phyloP scores from a whole-genome alignment of 345 rosid species.

The Hypericum androsaemum region DNA sequence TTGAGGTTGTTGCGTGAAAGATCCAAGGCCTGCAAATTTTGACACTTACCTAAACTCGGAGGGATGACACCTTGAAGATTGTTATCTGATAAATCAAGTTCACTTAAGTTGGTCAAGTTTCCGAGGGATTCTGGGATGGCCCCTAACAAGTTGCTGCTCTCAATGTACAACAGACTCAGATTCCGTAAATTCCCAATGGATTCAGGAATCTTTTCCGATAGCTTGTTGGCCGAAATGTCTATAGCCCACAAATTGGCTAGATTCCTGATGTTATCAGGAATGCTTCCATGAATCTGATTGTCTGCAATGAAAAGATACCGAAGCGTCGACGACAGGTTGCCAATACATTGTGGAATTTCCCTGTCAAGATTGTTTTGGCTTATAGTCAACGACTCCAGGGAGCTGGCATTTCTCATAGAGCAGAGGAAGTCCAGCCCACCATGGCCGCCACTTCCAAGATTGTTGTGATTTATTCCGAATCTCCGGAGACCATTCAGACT shows the following conservation, averaged over 20 bases:
- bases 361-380: neutral
- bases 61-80: constrained; percentile 16
- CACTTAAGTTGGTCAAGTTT: neutral
- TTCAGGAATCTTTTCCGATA: too few species aligned
- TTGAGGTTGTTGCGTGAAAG: constrained; percentile 14
- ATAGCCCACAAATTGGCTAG: constrained; percentile 2
- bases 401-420: neutral
- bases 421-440: constrained; percentile 1
- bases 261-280: neutral
- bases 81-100: neutral
- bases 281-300: constrained; percentile 4
- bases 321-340: neutral
- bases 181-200: too few species aligned
- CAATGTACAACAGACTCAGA: too few species aligned
- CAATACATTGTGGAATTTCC: neutral
- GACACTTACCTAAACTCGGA: constrained; percentile 5
- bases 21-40: neutral
- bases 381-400: neutral
- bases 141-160: too few species aligned
- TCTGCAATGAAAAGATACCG: neutral
- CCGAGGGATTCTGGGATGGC: too few species aligned
- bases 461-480: neutral
- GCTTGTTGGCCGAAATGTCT: too few species aligned
- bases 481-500: neutral
- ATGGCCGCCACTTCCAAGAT: constrained; percentile 6